Conservation (phyloP, 352 stramenopile genomes). For the Pythium dissotocum region DNA sequence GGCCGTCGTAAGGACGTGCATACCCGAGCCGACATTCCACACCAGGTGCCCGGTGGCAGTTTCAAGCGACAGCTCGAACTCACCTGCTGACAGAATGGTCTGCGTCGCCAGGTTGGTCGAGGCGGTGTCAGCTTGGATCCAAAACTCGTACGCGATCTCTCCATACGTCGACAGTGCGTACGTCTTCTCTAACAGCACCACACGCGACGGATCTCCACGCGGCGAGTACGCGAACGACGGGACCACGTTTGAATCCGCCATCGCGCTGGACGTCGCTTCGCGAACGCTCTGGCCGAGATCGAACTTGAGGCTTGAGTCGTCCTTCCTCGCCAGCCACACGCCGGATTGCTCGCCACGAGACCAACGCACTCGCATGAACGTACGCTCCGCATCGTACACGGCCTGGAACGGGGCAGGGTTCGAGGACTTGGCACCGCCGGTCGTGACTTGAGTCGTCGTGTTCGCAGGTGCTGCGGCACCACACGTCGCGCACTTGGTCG, state of each 20-base stretch:
- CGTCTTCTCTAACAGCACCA: constrained; percentile 65
- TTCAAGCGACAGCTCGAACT: constrained; percentile 56
- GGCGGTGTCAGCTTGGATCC: constrained; percentile 45
- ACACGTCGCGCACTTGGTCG: constrained; percentile 71
- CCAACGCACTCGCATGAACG: constrained; percentile 82
- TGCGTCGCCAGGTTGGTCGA: constrained; percentile 28
- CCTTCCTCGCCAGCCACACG: constrained; percentile 69
- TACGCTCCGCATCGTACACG: constrained; percentile 50
- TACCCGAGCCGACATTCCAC: constrained; percentile 50
- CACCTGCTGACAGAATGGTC: constrained; percentile 60
- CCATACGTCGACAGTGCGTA: constrained; percentile 53
- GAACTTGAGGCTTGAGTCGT: constrained; percentile 37
- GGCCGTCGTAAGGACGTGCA: constrained; percentile 33
- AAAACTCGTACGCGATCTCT: constrained; percentile 70
- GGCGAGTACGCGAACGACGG: constrained; percentile 61
- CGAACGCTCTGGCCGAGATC: constrained; percentile 40
- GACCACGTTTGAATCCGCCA: constrained; percentile 55
- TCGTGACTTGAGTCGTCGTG: constrained; percentile 34
- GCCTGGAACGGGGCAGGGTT: constrained; percentile 79
- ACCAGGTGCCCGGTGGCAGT: constrained; percentile 40
- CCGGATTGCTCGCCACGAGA: constrained; percentile 81
- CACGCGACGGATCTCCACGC: constrained; percentile 41
- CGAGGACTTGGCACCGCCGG: constrained; percentile 44
- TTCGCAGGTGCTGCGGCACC: constrained; percentile 54
- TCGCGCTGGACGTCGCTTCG: constrained; percentile 35